phyloP scores from a whole-genome alignment of 2,329 filamentous ascomycete species.

The Aspergillus sp. region DNA sequence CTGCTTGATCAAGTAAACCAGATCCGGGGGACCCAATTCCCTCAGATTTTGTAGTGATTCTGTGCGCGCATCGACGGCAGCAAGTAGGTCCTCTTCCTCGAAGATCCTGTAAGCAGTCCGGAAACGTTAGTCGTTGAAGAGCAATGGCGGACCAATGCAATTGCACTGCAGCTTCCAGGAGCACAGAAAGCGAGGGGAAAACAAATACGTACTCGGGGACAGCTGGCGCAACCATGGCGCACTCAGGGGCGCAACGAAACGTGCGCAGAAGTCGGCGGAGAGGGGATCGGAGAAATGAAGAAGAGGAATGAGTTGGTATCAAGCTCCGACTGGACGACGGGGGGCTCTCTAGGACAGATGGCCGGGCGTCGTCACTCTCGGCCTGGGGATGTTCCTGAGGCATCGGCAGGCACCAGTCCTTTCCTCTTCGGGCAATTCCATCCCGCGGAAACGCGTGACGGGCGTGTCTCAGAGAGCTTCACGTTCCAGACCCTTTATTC shows the following conservation, averaged over 20 bases:
- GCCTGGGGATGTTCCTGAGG: constrained; percentile 23
- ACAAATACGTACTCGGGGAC: constrained; percentile 69
- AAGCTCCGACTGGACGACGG: constrained; percentile 1
- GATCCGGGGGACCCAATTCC: constrained; percentile 92
- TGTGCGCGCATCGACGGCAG: constrained; percentile 89
- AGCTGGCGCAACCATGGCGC: constrained; percentile 72
- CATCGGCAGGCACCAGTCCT: constrained; percentile 23
- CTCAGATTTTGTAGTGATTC: constrained; percentile 83
- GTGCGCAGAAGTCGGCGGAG: constrained; percentile 9
- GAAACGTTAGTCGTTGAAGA: constrained; percentile 26
- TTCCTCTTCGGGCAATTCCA: constrained; percentile 24
- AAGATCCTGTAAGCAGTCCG: constrained; percentile 69
- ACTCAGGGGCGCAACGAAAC: constrained; percentile 27
- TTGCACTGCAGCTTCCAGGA: constrained; percentile 31
- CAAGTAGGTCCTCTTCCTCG: constrained; percentile 82
- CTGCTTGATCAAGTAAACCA: constrained; percentile 90
- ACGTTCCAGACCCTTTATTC: constrained; percentile 10
- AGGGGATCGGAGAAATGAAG: background rate
- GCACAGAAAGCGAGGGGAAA: constrained; percentile 29
- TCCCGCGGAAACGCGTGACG: constrained; percentile 26
- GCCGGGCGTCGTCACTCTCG: constrained; percentile 23
- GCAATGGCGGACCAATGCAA: constrained; percentile 21
- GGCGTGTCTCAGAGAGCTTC: constrained; percentile 19
- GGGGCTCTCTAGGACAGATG: constrained; percentile 11
- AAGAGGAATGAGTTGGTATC: constrained; percentile 1